phyloP scores from a whole-genome alignment of 768 basidiomycete species.

The Agaricus sinodeliciosus region DNA sequence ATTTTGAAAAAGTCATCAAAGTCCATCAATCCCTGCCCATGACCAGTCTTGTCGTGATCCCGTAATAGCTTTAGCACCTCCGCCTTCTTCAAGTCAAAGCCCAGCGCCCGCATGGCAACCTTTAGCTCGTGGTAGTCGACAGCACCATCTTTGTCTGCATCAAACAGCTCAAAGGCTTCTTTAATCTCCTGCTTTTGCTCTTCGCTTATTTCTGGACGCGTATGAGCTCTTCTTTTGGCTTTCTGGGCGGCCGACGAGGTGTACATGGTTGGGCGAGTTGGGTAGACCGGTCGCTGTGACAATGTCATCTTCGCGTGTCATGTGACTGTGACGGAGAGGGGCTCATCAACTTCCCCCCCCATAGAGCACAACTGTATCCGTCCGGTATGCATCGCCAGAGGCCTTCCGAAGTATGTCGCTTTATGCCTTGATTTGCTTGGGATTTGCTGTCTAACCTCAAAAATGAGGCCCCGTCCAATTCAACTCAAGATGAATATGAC shows the following conservation, averaged over 20 bases:
- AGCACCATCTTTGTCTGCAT: slow-evolving; percentile 95
- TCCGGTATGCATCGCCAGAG: no score
- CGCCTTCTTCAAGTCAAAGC: slow-evolving; percentile 97
- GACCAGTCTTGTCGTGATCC: slow-evolving; percentile 82
- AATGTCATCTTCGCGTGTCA: background rate
- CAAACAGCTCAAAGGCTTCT: slow-evolving; percentile 98
- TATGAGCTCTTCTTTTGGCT: slow-evolving; percentile 62
- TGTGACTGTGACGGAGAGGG: background rate
- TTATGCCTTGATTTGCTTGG: no score
- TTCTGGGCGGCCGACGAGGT: slow-evolving; percentile 65
- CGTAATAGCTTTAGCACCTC: slow-evolving; percentile 93
- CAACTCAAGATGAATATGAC: no score
- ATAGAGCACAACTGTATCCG: no score
- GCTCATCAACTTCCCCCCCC: background rate
- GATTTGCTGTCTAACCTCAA: no score
- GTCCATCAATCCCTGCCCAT: slow-evolving; percentile 77
- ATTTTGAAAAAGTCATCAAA: slow-evolving; percentile 93
- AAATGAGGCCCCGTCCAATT: no score
- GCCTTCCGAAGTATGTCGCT: no score
- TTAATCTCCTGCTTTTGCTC: slow-evolving; percentile 95
- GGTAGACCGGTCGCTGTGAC: slow-evolving; percentile 8
- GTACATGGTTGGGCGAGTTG: slow-evolving; percentile 38
- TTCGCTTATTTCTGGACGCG: slow-evolving; percentile 79
- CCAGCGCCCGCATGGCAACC: slow-evolving; percentile 96
- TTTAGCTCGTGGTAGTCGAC: slow-evolving; percentile 99